phyloP scores from a whole-genome alignment of 1,284 basidiomycete genomes.

The Mycena citricolor region DNA sequence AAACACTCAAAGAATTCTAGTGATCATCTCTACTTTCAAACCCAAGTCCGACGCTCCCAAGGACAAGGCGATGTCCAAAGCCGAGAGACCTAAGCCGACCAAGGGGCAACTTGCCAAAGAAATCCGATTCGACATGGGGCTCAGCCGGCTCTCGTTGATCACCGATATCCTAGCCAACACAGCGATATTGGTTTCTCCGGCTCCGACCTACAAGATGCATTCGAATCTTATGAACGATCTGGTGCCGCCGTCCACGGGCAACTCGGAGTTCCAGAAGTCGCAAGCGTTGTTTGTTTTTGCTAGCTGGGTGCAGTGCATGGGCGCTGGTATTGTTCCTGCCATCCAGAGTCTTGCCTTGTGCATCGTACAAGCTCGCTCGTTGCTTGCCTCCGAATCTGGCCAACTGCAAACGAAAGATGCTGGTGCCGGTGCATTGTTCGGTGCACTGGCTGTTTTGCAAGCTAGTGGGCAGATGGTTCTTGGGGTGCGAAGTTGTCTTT shows the following conservation, averaged over 20 bases:
- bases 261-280: conserved; percentile 16
- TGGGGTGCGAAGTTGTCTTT: conserved; percentile 32
- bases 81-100: conserved; percentile 42
- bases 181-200: conserved; percentile 38
- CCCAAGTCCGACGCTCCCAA: conserved; percentile 37
- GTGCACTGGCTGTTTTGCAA: conserved; percentile 49
- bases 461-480: conserved; percentile 49
- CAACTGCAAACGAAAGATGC: conserved; percentile 40
- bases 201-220: conserved; percentile 18
- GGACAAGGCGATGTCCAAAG: conserved; percentile 39
- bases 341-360: conserved; percentile 71
- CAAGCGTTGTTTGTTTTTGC: conserved; percentile 55
- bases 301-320: conserved; percentile 57
- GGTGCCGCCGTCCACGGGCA: not conserved
- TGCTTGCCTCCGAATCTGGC: conserved; percentile 33
- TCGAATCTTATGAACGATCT: not conserved
- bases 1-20: conserved; percentile 25
- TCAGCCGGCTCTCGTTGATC: conserved; percentile 59
- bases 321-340: conserved; percentile 63
- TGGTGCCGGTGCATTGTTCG: conserved; percentile 51
- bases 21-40: conserved; percentile 45
- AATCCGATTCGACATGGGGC: conserved; percentile 68
- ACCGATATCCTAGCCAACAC: conserved; percentile 64
- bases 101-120: conserved; percentile 54
- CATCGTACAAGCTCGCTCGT: conserved; percentile 55